Evolutionary conservation across 495 filamentous ascomycete species (phyloP), one percentile per base, ranked within the genome.

Genomic region (Penicillium pulvis): DNA sequence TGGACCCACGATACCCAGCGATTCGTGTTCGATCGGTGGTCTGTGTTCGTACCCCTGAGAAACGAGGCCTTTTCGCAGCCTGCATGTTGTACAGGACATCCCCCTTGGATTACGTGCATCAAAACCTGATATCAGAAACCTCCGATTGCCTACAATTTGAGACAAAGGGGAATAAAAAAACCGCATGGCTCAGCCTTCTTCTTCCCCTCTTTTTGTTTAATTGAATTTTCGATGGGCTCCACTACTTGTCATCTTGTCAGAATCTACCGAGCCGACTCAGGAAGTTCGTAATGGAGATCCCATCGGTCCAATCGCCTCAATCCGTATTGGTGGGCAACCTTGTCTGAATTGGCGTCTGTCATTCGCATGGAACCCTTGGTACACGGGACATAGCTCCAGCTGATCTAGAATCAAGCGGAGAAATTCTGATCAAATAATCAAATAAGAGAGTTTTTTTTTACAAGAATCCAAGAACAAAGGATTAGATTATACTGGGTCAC

Each of bases 251-350:
- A 28, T 26, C 17, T 24, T 59, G 53, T 60, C 61, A 56, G 55
- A 62, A 57, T 51, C 50, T 50, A 56, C 54, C 56, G 61, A 57
- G 39, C 61, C 51, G 35, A 56, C 56, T 59, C 42, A 30, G 61
- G 57, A 54, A 60, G 9, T 39, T 46, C 10, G 19, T 6, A 20
- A 49, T 24, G 56, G 53, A 50, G 57, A 60, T 59, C 57, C 35
- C 28, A 54, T 20, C 57, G 61, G 61, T 12, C 45, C 51, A 57
- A 57, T 51, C 57, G 26, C 50, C 54, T 57, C 43, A 59, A 49
- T 60, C 20, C 19, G 61, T 45, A 43, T 12, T 59, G 56, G 51
- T 56, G 45, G 56, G 5, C 52, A 63, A 59, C 53, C 57, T 63
- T 56, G 53, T 59, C 57, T 45, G 43, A 28, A 57, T 53, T 59